Base-by-base conservation (phyloP, 768 basidiomycete species). In the Russula dissimulans region DNA sequence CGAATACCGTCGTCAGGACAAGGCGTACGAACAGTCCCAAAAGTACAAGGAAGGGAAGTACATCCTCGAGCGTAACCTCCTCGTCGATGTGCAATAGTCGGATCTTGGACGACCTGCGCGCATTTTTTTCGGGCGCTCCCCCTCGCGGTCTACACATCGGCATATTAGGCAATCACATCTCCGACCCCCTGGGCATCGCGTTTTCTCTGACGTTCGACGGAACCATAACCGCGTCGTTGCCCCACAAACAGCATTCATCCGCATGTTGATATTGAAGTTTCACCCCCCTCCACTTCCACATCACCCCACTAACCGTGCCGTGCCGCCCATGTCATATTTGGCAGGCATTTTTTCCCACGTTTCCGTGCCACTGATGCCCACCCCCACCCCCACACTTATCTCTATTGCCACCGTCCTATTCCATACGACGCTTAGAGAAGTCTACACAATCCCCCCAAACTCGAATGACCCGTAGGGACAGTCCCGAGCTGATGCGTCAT, bases 31-130 rank as follows among this genome's bases (percentile, higher is more conserved):
- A 69, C 70, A 79, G 11, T 80, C 85, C 8, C 95, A 99, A 81
- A 91, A 88, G 73, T 99, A 98, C 80, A 99, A 99, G 71, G 95
- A 99, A 77, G 93, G 94, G 70, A 94, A 94, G 78, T 97, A 84
- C 73, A 98, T 99, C 71, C 89, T 99, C 64, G 95, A 99, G 75
- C 87, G 91, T 69, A 90, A 89, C 70, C 79, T 92, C 68, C 86
- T 92, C 68, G 80, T 85, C 67, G 90, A 93, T 69, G 90, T 93
- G 56, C 87, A 92, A 76, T 92, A 78, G 73, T 54, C 49, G 38
- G 57, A 45, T 57, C 64, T n/a, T 57, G 60, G 56, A 56, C 29
- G 29, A 39, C 41, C 39, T 42, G 46, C 32, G 36, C 45, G 53
- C 29, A 18, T 31, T 22, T 43, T 43, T 43, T 60, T 36, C 34